Conservation (phyloP, 2,329 filamentous ascomycete genomes). For the Fusarium oligoseptatum region DNA sequence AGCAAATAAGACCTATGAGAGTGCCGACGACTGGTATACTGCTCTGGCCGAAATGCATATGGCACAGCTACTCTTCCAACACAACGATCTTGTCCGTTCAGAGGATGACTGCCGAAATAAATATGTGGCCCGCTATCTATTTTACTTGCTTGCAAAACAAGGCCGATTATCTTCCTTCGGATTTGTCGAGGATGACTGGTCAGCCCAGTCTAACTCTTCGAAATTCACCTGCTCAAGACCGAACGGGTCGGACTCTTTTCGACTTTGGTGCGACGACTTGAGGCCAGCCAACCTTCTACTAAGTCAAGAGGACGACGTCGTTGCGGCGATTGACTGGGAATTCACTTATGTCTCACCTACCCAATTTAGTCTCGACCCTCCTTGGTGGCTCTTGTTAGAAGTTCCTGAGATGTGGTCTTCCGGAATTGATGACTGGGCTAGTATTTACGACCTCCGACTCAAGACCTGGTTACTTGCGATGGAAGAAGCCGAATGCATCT, state of each 20-base stretch:
- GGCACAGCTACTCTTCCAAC: constrained; percentile 54
- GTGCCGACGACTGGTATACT: constrained; percentile 52
- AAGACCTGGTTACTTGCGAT: constrained; percentile 51
- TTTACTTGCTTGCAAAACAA: constrained; percentile 37
- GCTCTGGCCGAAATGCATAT: constrained; percentile 57
- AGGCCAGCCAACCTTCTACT: constrained; percentile 51
- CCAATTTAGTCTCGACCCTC: constrained; percentile 53
- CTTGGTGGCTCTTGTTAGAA: constrained; percentile 56
- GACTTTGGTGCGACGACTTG: constrained; percentile 43
- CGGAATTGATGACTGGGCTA: constrained; percentile 48
- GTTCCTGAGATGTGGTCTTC: constrained; percentile 48
- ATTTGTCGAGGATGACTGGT: constrained; percentile 3
- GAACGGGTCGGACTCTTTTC: constrained; percentile 1
- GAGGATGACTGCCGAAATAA: constrained; percentile 45
- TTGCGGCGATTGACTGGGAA: constrained; percentile 58
- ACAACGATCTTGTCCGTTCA: constrained; percentile 49
- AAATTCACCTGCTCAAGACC: neutral
- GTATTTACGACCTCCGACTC: constrained; percentile 48
- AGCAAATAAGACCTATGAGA: constrained; percentile 31
- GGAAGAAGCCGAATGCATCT: constrained; percentile 20
- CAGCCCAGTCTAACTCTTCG: neutral
- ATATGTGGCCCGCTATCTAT: constrained; percentile 47
- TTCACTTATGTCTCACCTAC: constrained; percentile 52
- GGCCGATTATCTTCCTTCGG: constrained; percentile 8
- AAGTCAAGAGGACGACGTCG: constrained; percentile 44